phyloP scores from a whole-genome alignment of 1,139 yeast genomes.

The Geotrichum carabidarum region DNA sequence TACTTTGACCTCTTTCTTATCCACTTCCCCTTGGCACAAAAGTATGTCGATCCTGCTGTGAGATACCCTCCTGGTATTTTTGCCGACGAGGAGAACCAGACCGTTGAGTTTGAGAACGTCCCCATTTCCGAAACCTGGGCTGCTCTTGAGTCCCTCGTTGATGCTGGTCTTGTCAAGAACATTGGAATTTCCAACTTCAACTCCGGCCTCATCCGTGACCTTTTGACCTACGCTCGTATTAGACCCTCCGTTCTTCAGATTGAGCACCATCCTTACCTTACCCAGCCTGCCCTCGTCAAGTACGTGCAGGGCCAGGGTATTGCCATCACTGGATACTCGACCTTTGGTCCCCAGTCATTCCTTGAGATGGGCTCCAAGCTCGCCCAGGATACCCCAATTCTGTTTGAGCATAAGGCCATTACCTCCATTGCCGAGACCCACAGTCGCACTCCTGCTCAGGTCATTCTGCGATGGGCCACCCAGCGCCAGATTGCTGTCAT shows the following conservation, averaged over 20 bases:
- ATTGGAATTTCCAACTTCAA: conserved; percentile 29
- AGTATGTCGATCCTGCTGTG: conserved; percentile 49
- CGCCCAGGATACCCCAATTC: conserved; percentile 52
- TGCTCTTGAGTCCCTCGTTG: conserved; percentile 60
- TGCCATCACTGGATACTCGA: conserved; percentile 75
- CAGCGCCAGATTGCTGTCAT: conserved; percentile 63
- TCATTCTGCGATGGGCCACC: conserved; percentile 66
- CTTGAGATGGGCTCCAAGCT: conserved; percentile 48
- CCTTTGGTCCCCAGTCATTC: conserved; percentile 62
- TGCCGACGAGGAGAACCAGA: conserved; percentile 52
- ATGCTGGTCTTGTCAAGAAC: conserved; percentile 61
- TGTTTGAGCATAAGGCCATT: conserved; percentile 49
- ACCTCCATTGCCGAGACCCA: conserved; percentile 48
- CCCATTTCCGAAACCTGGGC: conserved; percentile 76
- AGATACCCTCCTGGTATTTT: conserved; percentile 67
- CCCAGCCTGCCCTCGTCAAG: conserved; percentile 63
- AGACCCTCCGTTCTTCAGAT: conserved; percentile 80
- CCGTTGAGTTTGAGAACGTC: conserved; percentile 57
- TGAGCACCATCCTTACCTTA: conserved; percentile 89
- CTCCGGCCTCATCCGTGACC: conserved; percentile 69
- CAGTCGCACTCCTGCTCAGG: conserved; percentile 54
- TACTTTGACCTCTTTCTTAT: conserved; percentile 59
- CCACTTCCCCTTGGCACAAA: conserved; percentile 58
- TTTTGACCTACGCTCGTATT: conserved; percentile 64
- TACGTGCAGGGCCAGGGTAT: conserved; percentile 58